Evolutionary conservation across 345 rosid genomes (phyloP).

Genomic region (Lenwebbia sp.): DNA sequence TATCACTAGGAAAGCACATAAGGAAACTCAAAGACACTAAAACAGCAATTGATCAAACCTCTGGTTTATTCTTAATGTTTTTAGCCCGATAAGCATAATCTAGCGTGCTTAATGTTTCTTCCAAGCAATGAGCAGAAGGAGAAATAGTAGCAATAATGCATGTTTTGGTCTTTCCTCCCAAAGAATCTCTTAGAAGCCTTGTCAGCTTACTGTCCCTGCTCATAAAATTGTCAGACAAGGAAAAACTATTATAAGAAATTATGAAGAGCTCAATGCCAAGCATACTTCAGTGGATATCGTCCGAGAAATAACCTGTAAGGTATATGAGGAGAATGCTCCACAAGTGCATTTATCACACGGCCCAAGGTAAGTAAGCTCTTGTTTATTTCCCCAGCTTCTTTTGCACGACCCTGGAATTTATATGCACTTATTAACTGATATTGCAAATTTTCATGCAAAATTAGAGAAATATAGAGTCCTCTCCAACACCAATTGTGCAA

Average conservation of each 20-base stretch:
- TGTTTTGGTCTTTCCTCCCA: constrained; percentile 96
- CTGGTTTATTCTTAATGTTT: constrained; percentile 88
- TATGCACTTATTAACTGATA: not conserved
- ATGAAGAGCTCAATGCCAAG: not conserved
- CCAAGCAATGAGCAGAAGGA: constrained; percentile 74
- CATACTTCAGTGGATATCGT: not conserved
- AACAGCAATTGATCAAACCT: constrained; percentile 35
- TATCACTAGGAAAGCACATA: not conserved
- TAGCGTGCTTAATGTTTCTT: constrained; percentile 89
- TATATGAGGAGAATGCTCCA: constrained; percentile 91
- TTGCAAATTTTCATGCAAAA: not conserved
- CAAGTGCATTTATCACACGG: constrained; percentile 95
- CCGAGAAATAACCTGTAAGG: constrained; percentile 60
- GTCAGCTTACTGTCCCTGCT: constrained; percentile 94
- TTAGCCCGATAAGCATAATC: constrained; percentile 94
- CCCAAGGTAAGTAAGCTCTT: constrained; percentile 95
- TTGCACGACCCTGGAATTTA: constrained; percentile 64
- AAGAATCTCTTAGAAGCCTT: constrained; percentile 80
- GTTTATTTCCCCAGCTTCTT: constrained; percentile 97
- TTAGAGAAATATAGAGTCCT: not conserved
- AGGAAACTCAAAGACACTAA: not conserved
- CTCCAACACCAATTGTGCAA: not conserved
- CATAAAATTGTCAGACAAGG: not conserved
- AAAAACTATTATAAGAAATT: not conserved
- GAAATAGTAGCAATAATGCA: constrained; percentile 94